Evolutionary conservation across 371 early-diverging fungal species (phyloP).

Genomic region (Pancytospora epiphaga): DNA sequence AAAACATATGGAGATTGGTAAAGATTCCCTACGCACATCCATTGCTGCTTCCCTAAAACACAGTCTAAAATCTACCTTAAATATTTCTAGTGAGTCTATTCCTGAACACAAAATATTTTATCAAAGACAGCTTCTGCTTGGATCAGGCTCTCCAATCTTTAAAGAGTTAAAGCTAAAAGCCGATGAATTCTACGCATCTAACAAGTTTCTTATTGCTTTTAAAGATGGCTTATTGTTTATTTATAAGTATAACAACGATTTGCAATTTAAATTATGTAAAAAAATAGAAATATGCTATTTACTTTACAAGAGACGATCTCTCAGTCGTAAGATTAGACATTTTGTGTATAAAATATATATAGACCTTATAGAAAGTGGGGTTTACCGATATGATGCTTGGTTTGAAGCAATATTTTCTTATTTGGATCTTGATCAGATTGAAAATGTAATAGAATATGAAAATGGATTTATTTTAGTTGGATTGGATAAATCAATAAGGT

Average conservation of each 20-base stretch:
- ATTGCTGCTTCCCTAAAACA: no score
- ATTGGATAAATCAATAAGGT: background rate
- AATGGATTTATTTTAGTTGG: no score
- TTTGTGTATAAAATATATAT: background rate
- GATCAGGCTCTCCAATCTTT: background rate
- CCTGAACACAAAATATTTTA: no score
- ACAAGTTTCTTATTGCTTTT: background rate
- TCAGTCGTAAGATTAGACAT: background rate
- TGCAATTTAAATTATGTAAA: background rate
- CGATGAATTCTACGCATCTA: constrained; percentile 1
- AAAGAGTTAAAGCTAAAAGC: background rate
- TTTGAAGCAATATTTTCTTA: constrained; percentile 6
- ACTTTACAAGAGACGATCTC: background rate
- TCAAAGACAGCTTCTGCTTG: no score
- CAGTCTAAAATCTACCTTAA: no score
- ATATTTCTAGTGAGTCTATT: no score
- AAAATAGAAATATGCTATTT: background rate
- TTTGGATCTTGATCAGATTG: background rate
- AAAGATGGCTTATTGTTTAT: background rate
- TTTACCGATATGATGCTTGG: constrained; percentile 9
- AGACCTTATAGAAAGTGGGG: background rate
- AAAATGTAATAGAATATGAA: constrained; percentile 8
- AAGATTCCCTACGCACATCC: no score
- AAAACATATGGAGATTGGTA: no score
- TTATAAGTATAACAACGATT: background rate